Conservation (phyloP, 352 stramenopile species). For the Albugo laibachii region DNA sequence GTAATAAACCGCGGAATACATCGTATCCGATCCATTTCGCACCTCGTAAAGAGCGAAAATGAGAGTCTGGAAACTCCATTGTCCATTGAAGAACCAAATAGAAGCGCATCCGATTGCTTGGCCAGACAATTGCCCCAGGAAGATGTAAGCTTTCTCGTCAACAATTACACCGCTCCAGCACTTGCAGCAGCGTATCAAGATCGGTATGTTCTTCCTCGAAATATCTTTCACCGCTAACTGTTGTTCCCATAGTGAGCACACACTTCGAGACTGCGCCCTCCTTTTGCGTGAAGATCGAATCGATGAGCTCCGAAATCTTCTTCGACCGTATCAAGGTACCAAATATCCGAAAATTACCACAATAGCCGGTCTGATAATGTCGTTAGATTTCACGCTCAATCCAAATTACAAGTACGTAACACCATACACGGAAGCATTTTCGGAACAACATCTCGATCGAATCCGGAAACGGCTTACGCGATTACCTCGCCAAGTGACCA, state of each 20-base stretch:
- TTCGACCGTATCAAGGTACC: slow-evolving; percentile 54
- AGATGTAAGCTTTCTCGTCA: slow-evolving; percentile 74
- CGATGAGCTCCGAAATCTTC: slow-evolving; percentile 38
- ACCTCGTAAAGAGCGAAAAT: no score
- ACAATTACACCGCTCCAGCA: slow-evolving; percentile 92
- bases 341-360: slow-evolving; percentile 4
- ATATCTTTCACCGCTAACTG: background rate
- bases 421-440: slow-evolving; percentile 53
- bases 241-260: slow-evolving; percentile 31
- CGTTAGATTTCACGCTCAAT: background rate
- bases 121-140: background rate
- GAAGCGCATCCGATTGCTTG: no score
- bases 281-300: slow-evolving; percentile 55
- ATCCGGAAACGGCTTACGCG: slow-evolving; percentile 89
- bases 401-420: slow-evolving; percentile 18
- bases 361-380: background rate
- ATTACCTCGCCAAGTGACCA: slow-evolving; percentile 86
- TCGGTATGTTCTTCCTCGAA: slow-evolving; percentile 26
- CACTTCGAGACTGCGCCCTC: slow-evolving; percentile 46
- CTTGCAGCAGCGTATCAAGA: slow-evolving; percentile 90
- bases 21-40: no score
- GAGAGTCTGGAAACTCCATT: no score
- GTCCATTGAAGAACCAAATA: no score
- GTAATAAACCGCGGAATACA: no score
- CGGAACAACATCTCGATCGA: slow-evolving; percentile 72